Base-by-base conservation (phyloP, 352 stramenopile genomes). In the Phytophthora sojae region DNA sequence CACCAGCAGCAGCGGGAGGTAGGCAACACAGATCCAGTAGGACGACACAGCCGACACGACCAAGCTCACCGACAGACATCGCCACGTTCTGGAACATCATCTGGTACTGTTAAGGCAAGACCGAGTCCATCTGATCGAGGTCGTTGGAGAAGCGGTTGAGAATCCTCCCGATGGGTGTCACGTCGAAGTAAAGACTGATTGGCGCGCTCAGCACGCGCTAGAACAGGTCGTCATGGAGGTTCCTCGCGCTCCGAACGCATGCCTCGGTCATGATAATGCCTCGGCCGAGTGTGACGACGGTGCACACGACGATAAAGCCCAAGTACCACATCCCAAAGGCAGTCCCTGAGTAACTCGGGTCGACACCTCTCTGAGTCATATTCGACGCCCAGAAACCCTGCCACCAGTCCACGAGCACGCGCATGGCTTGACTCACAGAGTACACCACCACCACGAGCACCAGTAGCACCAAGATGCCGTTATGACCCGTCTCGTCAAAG, bases 111-210 rank as follows among this genome's bases (percentile, higher is more conserved):
- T 79, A 61, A 71, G 67, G 53, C 70, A 86, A 50, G 78, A 71
- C 35, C 74, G 63, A 69, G 67, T 86, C 75, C 14, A 85, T 45
- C 61, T 83, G 80, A 45, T 88, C 80, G 14, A 85, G 55, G 17
- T 88, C 80, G 47, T 75, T 78, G 17, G 77, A 83, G 66, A 87
- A 87, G 4, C 80, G 68, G 30, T 85, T 87, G 51, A 87, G 68
- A 19, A 87, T 71, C 2, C 67, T 69, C 8, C 80, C 80, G 6
- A 89, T 47, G 3, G 79, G 81, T 11, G 80, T 89, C 15, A 84
- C 67, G 50, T 88, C 79, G 35, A 87, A 88, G 58, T 88, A 87
- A 6, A 30, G 61, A n/a, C 74, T 83, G 2, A 88, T 55, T 1
- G 79, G 76, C 11, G 80, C 80, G 5, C 23, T 26, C 9, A 88